Base-by-base conservation (phyloP, 1,284 basidiomycete genomes). In the Vanrija pseudolonga region DNA sequence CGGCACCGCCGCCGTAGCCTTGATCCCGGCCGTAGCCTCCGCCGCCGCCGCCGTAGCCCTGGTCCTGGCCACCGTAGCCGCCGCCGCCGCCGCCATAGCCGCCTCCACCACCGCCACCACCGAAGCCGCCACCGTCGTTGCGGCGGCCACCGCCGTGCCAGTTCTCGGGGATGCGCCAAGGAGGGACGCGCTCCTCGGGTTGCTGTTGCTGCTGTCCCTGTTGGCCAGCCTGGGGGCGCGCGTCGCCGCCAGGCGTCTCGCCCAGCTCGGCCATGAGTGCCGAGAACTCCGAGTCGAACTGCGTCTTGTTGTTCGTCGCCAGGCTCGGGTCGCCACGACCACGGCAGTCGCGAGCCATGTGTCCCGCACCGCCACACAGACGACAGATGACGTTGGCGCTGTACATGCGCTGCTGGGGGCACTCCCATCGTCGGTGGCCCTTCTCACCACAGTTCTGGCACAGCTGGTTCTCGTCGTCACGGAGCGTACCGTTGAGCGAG, bases 401-500 rank as follows among this genome's bases (percentile, higher is more conserved):
- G 80, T 93, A 96, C 78, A 94, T 94, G 74, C 89, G 86, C 77
- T 95, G 90, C 78, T 95, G 89, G 20, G 92, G 90, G 74, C 93
- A 97, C 76, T 97, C 93, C 80, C 92, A 97, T 83, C 95, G 92
- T 77, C 93, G 87, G 73, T 95, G 92, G 50, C 72, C 64, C 74
- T 76, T 71, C 76, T 90, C 88, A 72, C 92, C 93, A 78, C 94
- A 97, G 72, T 96, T 97, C 79, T 97, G 94, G 79, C 96, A 98
- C 61, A 98, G 85, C 78, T 99, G 96, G 71, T 98, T 98, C 79
- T 99, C 96, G 76, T 98, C 96, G 72, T 99, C 96, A 66, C 96
- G 91, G 55, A 99, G 85, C 23, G 96, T 99, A 76, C 96, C 96
- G 74, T 99, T 99, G 51, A 99, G 80, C 18, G 94, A 92, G 15